Conservation (phyloP, 148 eudicot species). For the Camellia granthamiana region DNA sequence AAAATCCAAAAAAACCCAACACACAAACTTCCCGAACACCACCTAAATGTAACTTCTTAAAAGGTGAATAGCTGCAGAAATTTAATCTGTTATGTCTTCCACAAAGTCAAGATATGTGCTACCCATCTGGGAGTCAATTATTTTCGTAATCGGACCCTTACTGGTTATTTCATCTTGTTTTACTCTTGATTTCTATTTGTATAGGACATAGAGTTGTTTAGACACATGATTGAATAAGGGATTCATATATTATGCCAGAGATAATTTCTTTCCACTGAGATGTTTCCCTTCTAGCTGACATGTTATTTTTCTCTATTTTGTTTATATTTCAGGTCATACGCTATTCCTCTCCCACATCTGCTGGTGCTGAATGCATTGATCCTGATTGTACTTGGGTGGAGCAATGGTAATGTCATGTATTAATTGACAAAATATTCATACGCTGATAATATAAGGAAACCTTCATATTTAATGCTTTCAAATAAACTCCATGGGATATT, state of each 20-base stretch:
- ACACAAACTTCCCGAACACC: too few species aligned
- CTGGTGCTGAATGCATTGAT: slow-evolving; percentile 97
- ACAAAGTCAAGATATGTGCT: not conserved
- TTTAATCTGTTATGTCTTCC: not conserved
- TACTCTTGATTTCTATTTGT: not conserved
- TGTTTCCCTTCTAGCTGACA: not conserved
- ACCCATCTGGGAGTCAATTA: not conserved
- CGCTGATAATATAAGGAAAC: not conserved
- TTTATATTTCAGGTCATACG: slow-evolving; percentile 56
- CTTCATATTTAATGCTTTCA: not conserved
- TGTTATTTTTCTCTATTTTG: not conserved
- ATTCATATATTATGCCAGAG: not conserved
- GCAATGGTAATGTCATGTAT: slow-evolving; percentile 66
- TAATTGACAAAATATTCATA: not conserved
- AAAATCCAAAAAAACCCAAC: too few species aligned
- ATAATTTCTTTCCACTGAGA: not conserved
- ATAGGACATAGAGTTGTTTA: not conserved
- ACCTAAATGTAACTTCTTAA: not conserved
- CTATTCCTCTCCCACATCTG: slow-evolving; percentile 83
- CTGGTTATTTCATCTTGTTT: not conserved
- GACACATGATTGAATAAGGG: not conserved
- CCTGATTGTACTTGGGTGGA: slow-evolving; percentile 93
- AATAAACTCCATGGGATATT: not conserved
- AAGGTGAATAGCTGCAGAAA: not conserved
- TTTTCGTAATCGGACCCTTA: not conserved